These are phyloP conservation scores for Hebeloma cylindrosporum DNA, from an alignment of 768 basidiomycete species.

Conservation along the genomic window DNA sequence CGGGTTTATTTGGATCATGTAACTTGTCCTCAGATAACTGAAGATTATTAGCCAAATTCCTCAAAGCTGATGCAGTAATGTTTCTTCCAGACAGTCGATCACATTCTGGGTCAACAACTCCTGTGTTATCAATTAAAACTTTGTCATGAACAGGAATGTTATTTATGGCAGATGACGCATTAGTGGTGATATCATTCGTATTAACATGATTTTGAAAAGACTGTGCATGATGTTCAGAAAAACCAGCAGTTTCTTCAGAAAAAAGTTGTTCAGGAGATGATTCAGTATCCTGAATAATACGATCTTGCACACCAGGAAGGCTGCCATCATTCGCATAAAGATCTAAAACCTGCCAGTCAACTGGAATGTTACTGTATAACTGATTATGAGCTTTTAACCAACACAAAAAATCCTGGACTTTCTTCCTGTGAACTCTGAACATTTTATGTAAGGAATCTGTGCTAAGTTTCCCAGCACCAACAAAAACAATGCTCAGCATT, in stretches of 20 bases:
- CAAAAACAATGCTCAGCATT: slow-evolving; percentile 28
- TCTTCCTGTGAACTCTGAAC: slow-evolving; percentile 23
- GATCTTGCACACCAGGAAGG: background rate
- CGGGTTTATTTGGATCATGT: slow-evolving; percentile 7
- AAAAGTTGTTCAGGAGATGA: slow-evolving; percentile 13
- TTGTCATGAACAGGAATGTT: background rate
- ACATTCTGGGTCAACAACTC: slow-evolving; percentile 30
- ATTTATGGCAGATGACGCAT: no score
- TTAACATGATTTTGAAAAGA: background rate
- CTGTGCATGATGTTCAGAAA: slow-evolving; percentile 24
- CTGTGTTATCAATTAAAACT: slow-evolving; percentile 27
- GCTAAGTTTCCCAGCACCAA: slow-evolving; percentile 25
- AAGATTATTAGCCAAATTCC: slow-evolving; percentile 17
- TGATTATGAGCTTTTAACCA: slow-evolving; percentile 25
- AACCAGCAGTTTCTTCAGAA: slow-evolving; percentile 27
- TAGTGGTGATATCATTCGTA: background rate
- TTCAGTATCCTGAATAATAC: slow-evolving; percentile 19
- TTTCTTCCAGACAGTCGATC: slow-evolving; percentile 19
- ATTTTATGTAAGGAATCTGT: slow-evolving; percentile 12
- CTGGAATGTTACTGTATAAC: slow-evolving; percentile 13
- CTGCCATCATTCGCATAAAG: slow-evolving; percentile 3
- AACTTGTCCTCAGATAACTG: no score
- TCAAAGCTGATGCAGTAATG: slow-evolving; percentile 26
- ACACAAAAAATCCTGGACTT: slow-evolving; percentile 24
- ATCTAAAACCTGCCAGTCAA: background rate